Evolutionary conservation across 2,329 filamentous ascomycete genomes (phyloP).

Genomic region (Neonectria faginata): DNA sequence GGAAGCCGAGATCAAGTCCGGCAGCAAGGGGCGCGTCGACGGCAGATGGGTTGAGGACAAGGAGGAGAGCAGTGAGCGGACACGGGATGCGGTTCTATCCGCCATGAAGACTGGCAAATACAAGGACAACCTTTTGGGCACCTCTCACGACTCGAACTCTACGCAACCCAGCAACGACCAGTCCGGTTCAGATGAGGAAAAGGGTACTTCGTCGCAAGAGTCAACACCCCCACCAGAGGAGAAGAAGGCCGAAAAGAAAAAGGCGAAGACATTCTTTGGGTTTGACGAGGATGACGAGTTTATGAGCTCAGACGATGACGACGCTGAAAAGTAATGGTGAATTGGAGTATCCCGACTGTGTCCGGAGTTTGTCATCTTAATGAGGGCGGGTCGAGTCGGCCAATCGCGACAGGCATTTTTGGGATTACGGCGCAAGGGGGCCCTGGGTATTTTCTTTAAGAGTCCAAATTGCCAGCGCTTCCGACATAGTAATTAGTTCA

Average conservation of each 20-base stretch:
- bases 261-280: slow-evolving; percentile 71
- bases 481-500: slow-evolving; percentile 29
- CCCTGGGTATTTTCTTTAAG: slow-evolving; percentile 28
- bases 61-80: slow-evolving; percentile 88
- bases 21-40: slow-evolving; percentile 78
- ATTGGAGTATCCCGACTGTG: slow-evolving; percentile 5
- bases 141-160: slow-evolving; percentile 62
- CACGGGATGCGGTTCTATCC: slow-evolving; percentile 78
- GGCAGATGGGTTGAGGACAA: slow-evolving; percentile 96
- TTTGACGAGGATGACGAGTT: slow-evolving; percentile 86
- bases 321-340: slow-evolving; percentile 50
- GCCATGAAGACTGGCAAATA: slow-evolving; percentile 75
- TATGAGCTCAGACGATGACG: slow-evolving; percentile 75
- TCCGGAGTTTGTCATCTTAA: slow-evolving; percentile 20
- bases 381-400: slow-evolving; percentile 24
- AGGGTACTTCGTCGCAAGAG: slow-evolving; percentile 57
- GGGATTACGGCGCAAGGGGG: slow-evolving; percentile 43
- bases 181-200: slow-evolving; percentile 53
- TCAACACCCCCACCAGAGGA: slow-evolving; percentile 64
- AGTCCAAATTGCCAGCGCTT: slow-evolving; percentile 36
- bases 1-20: slow-evolving; percentile 84
- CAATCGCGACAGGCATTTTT: slow-evolving; percentile 40
- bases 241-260: slow-evolving; percentile 53
- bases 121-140: slow-evolving; percentile 69
- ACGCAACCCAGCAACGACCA: slow-evolving; percentile 45